Conservation (phyloP, 176 grass and related monocot genomes). For the Zizania latifolia region DNA sequence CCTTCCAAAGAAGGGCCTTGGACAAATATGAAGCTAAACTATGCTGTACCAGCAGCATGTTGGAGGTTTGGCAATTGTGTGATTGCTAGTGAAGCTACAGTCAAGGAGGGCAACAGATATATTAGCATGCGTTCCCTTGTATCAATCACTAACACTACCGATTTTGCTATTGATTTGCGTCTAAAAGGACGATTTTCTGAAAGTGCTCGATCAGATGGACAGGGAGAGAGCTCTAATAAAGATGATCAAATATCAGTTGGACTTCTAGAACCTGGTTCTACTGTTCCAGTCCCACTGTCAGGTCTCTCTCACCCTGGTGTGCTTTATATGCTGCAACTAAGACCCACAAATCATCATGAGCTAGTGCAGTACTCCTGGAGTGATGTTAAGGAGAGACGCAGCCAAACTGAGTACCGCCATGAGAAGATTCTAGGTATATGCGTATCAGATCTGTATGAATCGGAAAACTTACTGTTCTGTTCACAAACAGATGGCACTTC, state of each 20-base stretch:
- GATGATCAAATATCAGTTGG: constrained; percentile 62
- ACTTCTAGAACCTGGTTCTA: constrained; percentile 58
- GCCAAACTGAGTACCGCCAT: constrained; percentile 52
- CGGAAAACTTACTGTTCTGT: constrained; percentile 78
- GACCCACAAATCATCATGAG: constrained; percentile 40
- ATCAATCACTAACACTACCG: constrained; percentile 71
- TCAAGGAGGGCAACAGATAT: constrained; percentile 81
- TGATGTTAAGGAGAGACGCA: constrained; percentile 54
- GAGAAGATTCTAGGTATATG: constrained; percentile 58
- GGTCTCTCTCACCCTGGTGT: constrained; percentile 58
- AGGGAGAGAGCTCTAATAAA: constrained; percentile 45
- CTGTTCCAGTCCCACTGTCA: constrained; percentile 62
- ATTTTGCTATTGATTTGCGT: constrained; percentile 56
- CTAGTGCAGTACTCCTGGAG: constrained; percentile 65
- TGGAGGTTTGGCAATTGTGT: constrained; percentile 92
- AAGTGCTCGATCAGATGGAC: constrained; percentile 37
- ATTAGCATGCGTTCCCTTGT: constrained; percentile 87
- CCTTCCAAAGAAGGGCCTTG: constrained; percentile 90
- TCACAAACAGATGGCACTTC: constrained; percentile 63
- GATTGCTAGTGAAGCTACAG: constrained; percentile 81
- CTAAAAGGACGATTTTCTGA: constrained; percentile 54
- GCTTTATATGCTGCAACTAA: constrained; percentile 61
- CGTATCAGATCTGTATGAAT: constrained; percentile 80
- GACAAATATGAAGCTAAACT: constrained; percentile 92
- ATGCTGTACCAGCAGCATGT: constrained; percentile 80